A percentile compares a stretch with the other conserved stretches of the same genome.
Evolutionary conservation across 2,329 filamentous ascomycete species (phyloP).

Genomic region (Fusarium buharicum): DNA sequence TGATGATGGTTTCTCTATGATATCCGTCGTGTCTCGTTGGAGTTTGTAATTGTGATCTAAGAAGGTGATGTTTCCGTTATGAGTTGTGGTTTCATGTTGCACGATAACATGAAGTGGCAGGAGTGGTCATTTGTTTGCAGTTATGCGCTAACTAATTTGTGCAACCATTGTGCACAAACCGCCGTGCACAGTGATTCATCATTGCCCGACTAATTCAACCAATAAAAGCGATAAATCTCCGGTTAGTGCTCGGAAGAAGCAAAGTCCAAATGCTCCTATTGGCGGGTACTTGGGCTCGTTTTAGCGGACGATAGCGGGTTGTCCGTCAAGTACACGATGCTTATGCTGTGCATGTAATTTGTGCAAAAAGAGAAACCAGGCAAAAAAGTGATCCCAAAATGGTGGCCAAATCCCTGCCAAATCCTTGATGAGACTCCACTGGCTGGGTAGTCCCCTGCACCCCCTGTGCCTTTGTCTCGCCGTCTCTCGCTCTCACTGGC

Average conservation of each 20-base stretch:
- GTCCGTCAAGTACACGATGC: neutral
- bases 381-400: conserved; percentile 29
- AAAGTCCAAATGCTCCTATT: conserved; percentile 11
- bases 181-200: neutral
- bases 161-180: neutral
- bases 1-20: conserved; percentile 1
- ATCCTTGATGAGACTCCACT: conserved; percentile 29
- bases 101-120: conserved; percentile 1
- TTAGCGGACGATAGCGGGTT: conserved; percentile 14
- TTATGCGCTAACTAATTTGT: conserved; percentile 11
- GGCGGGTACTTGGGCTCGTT: conserved; percentile 8
- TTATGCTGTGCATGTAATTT: conserved; percentile 33
- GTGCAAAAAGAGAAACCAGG: conserved; percentile 28
- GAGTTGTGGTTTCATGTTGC: conserved; percentile 39
- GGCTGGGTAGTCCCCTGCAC: conserved; percentile 19
- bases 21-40: conserved; percentile 14
- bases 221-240: neutral
- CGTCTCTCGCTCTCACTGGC: conserved; percentile 28
- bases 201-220: neutral
- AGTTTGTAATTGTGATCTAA: conserved; percentile 16
- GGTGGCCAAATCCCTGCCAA: conserved; percentile 28
- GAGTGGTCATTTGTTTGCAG: conserved; percentile 1
- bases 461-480: conserved; percentile 31
- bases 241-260: neutral
- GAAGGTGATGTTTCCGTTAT: conserved; percentile 23